phyloP scores from a whole-genome alignment of 2,329 filamentous ascomycete genomes.

The Didymella exigua region DNA sequence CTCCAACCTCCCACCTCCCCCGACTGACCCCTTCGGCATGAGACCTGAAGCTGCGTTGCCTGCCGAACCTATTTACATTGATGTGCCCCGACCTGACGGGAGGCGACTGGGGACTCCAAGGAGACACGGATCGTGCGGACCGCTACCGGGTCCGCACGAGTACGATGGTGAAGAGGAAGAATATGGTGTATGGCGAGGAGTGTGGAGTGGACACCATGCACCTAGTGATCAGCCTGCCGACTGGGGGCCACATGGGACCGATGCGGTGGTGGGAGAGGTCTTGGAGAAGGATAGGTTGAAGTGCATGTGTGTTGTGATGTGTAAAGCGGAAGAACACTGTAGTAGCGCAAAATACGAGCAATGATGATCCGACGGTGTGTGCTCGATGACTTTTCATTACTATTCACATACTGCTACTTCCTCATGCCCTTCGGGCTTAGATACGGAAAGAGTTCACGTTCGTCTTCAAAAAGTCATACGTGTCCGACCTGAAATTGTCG shows the following conservation, averaged over 20 bases:
- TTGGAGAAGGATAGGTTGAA: neutral
- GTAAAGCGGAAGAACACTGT: neutral
- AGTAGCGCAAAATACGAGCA: neutral
- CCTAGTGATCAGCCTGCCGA: neutral
- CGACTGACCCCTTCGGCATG: neutral
- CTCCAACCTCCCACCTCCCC: neutral
- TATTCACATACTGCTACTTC: neutral
- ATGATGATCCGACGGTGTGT: neutral
- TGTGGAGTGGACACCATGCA: neutral
- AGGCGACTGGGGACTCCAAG: neutral
- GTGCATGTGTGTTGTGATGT: neutral
- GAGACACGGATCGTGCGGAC: neutral
- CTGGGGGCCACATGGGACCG: neutral
- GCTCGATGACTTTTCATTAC: neutral
- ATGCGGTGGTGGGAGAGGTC: neutral
- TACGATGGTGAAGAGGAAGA: no score
- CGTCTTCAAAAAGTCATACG: constrained; percentile 50
- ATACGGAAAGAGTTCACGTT: constrained; percentile 25
- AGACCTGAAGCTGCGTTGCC: neutral
- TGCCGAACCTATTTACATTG: neutral
- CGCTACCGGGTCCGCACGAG: neutral
- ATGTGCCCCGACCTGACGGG: no score
- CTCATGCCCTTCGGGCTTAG: neutral
- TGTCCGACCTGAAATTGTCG: constrained; percentile 58
- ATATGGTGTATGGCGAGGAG: neutral